phyloP scores from a whole-genome alignment of 2,329 filamentous ascomycete species.

The Anthostomella pinea region DNA sequence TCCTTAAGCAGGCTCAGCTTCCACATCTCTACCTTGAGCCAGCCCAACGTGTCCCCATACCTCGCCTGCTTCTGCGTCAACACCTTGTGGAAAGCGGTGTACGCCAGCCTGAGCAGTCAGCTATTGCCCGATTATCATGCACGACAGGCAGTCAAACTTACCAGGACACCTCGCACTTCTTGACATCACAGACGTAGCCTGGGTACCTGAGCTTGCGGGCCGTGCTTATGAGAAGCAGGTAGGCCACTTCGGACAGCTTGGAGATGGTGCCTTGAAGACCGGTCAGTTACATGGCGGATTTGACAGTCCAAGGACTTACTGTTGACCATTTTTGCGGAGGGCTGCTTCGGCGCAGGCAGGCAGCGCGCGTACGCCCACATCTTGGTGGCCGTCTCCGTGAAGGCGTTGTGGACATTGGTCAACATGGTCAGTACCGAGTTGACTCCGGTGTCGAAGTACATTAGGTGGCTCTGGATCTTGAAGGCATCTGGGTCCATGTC shows the following conservation, averaged over 20 bases:
- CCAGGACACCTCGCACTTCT: slow-evolving; percentile 59
- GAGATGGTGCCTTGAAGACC: slow-evolving; percentile 56
- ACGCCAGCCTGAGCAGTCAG: slow-evolving; percentile 56
- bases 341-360: slow-evolving; percentile 55
- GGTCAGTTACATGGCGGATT: neutral
- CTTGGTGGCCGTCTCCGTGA: slow-evolving; percentile 76
- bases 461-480: slow-evolving; percentile 79
- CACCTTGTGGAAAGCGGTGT: slow-evolving; percentile 66
- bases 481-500: slow-evolving; percentile 53
- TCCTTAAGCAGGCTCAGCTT: slow-evolving; percentile 37
- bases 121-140: neutral
- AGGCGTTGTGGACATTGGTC: slow-evolving; percentile 70
- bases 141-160: too few relatives aligned
- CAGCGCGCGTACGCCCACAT: slow-evolving; percentile 61
- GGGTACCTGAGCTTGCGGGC: slow-evolving; percentile 43
- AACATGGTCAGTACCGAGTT: slow-evolving; percentile 70
- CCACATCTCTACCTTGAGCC: slow-evolving; percentile 56
- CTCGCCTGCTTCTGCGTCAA: slow-evolving; percentile 69
- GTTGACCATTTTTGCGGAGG: slow-evolving; percentile 58
- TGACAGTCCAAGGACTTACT: slow-evolving; percentile 43
- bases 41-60: slow-evolving; percentile 62
- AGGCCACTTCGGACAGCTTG: slow-evolving; percentile 63
- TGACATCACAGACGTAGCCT: slow-evolving; percentile 58
- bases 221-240: slow-evolving; percentile 59
- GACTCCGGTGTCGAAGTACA: slow-evolving; percentile 78